Base-by-base conservation (phyloP, 2,329 filamentous ascomycete genomes). In the Dactylonectria estremocensis region DNA sequence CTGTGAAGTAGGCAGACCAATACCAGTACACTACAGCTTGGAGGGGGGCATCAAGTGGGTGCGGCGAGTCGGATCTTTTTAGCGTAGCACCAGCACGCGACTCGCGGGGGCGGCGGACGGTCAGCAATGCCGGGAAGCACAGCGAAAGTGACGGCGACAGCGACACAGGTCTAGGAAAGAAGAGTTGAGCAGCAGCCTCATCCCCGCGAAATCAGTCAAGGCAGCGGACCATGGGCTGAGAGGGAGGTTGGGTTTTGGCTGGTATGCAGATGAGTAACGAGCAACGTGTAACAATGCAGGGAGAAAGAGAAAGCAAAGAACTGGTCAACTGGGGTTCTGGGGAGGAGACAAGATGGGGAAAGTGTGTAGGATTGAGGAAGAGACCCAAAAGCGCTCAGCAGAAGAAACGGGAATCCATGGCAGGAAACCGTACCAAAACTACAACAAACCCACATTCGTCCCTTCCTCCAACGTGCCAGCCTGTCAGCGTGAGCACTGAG, bases 161-260 rank as follows among this genome's bases (percentile, higher is more conserved):
- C 56, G 53, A 68, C 43, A 52, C 53, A 52, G 57, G 54, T 68
- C 48, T 69, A 54, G 64, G 58, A 20, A 55, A 57, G 58, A 59
- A 61, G 43, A 53, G 22, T 55, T 54, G 43, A 54, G 49, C 54
- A 55, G 52, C 28, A 50, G 45, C 61, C 58, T 70, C 61, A 57
- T 69, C 50, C 50, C 70, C 56, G 69, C 52, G 43, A 52, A 60
- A 52, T 24, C n/a, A 10, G 20, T 52, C 60, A 28, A 14, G 49
- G 35, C 22, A 54, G 49, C 58, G 53, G 52, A 24, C 35, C 48
- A 54, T 54, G 58, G 37, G 35, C 22, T 28, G 58, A 43, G 13
- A 28, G 7, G 24, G 24, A 28, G 24, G 24, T 28, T 28, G 46
- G 11, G 11, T n/a, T n/a, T 37, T 16, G 20, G 33, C 22, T 16